These are phyloP conservation scores for Aspergillus wentii DNA, from an alignment of 495 filamentous ascomycete genomes.

Conservation along the genomic window DNA sequence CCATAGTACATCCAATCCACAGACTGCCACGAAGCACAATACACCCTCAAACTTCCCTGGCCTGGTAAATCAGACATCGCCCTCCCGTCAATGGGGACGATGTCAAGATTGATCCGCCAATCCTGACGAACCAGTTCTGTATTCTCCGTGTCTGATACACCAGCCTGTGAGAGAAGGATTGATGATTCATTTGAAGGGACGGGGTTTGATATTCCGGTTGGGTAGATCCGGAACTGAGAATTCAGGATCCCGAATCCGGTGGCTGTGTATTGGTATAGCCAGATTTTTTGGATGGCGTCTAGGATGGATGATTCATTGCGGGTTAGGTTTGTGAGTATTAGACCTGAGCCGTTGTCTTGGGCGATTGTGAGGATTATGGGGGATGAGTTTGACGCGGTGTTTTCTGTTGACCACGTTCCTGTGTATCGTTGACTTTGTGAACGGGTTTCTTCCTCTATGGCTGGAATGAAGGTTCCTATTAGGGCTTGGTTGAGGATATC, in stretches of 20 bases:
- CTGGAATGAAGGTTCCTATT: slow-evolving; percentile 5
- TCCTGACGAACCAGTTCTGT: slow-evolving; percentile 5
- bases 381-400: too few species aligned
- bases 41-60: slow-evolving; percentile 1
- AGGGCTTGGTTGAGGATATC: slow-evolving; percentile 10
- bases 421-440: slow-evolving; percentile 1
- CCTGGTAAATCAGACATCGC: slow-evolving; percentile 12
- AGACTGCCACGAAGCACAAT: slow-evolving; percentile 11
- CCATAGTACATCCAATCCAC: slow-evolving; percentile 13
- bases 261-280: slow-evolving; percentile 2
- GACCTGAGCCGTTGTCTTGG: slow-evolving; percentile 5
- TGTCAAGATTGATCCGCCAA: slow-evolving; percentile 11
- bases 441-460: slow-evolving; percentile 5
- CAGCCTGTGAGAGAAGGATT: slow-evolving; percentile 1
- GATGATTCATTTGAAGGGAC: background rate
- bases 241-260: slow-evolving; percentile 7
- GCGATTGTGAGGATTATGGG: background rate
- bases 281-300: slow-evolving; percentile 5
- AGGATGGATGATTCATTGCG: slow-evolving; percentile 4
- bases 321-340: slow-evolving; percentile 5
- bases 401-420: slow-evolving; percentile 1
- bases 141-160: too few species aligned
- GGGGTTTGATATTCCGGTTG: slow-evolving; percentile 5
- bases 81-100: slow-evolving; percentile 5
- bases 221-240: slow-evolving; percentile 7